Base-by-base conservation (phyloP, 2,329 filamentous ascomycete species). In the Ophiostoma sp. region DNA sequence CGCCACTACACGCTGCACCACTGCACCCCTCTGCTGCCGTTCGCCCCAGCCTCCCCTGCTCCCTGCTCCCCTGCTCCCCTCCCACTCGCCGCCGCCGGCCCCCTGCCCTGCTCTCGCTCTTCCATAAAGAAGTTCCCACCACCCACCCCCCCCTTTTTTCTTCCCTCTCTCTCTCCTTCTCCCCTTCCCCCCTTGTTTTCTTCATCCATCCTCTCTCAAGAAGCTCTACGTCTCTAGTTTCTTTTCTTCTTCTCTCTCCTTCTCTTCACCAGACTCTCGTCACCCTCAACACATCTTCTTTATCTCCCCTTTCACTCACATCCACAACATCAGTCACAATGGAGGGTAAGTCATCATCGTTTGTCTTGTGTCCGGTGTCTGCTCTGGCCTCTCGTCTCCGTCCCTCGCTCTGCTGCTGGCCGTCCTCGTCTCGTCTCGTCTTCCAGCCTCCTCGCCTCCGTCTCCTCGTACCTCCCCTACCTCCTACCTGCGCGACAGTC, bases 131-230 rank as follows among this genome's bases (percentile, higher is more conserved):
- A 60, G 65, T 44, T 64, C 52, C 55, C 63, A 65, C 65, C 66
- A 52, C 64, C 69, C 63, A 76, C 74, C 77, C 77, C 75, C 75
- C 76, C 41, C 64, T 76, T 74, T 76, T 76, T 75, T 76, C 74
- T 76, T 75, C 74, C 75, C 73, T 75, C 76, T 74, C 74, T 75
- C 74, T 55, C 49, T 55, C 49, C 49, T 73, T 74, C 73, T 69
- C 63, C 63, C 62, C 62, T 64, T 64, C 62, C 62, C 63, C 63
- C 63, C 38, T 62, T 45, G 72, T 74, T 75, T 74, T 75, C 65
- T 68, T 68, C 67, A 68, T 67, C 64, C 66, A 70, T 67, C 66
- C 65, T 52, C 66, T 67, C 66, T 58, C 62, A 63, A 67, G 73
- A 73, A 74, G 73, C 71, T 74, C 75, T 75, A 75, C 75, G 73